These are phyloP conservation scores for Talaromyces sp. DNA, from an alignment of 2,329 filamentous ascomycete genomes.

Conservation along the genomic window DNA sequence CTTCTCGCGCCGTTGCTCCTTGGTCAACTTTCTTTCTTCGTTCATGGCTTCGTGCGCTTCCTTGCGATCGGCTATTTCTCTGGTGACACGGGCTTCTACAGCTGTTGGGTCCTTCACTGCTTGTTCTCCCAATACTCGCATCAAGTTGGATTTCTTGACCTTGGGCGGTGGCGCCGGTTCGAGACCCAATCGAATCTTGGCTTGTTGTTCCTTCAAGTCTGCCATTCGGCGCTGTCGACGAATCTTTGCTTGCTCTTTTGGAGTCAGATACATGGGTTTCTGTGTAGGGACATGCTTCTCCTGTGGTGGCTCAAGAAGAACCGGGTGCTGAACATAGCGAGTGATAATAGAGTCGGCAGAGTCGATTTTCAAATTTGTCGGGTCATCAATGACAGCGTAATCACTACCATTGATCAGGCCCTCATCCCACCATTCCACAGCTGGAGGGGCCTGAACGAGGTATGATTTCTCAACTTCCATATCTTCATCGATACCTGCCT, in stretches of 20 bases:
- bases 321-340: conserved; percentile 87
- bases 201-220: conserved; percentile 92
- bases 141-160: conserved; percentile 95
- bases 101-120: conserved; percentile 95
- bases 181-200: conserved; percentile 89
- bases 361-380: conserved; percentile 70
- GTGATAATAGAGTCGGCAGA: conserved; percentile 86
- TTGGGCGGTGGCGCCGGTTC: conserved; percentile 90
- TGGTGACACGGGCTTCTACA: conserved; percentile 90
- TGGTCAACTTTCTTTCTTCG: conserved; percentile 81
- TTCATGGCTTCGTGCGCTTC: conserved; percentile 77
- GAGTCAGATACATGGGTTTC: conserved; percentile 90
- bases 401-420: conserved; percentile 73
- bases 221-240: conserved; percentile 88
- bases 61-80: conserved; percentile 85
- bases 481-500: conserved; percentile 92
- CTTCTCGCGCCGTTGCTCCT: conserved; percentile 85
- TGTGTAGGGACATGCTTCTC: conserved; percentile 76
- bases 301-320: conserved; percentile 86
- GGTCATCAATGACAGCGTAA: conserved; percentile 71
- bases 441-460: conserved; percentile 78
- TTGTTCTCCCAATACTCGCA: conserved; percentile 92
- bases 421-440: conserved; percentile 98
- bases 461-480: conserved; percentile 87
- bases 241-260: conserved; percentile 87